A percentile compares a stretch with the other conserved stretches of the same genome.
phyloP scores from a whole-genome alignment of 2,329 filamentous ascomycete species.

The Paracorniculantispora psalliotae region DNA sequence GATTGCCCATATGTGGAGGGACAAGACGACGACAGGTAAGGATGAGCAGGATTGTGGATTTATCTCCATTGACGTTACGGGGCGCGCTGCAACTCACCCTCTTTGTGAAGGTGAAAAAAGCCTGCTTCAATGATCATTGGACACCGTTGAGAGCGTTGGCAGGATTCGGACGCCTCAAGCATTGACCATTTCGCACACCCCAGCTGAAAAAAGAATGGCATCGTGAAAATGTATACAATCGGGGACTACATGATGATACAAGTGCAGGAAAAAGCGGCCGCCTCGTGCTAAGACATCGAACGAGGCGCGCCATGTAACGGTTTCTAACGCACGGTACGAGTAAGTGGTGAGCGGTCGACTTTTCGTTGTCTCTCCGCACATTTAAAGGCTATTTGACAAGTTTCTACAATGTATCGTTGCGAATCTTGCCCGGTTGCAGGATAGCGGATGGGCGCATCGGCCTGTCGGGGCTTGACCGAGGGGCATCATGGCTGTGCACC shows the following conservation, averaged over 20 bases:
- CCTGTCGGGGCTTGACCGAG: conserved; percentile 6
- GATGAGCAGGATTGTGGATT: conserved; percentile 3
- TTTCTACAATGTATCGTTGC: background rate
- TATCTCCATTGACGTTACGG: background rate
- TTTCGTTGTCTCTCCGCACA: background rate
- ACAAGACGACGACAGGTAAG: background rate
- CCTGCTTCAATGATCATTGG: background rate
- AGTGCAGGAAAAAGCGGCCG: background rate
- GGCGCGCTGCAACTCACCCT: background rate
- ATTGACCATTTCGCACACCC: background rate
- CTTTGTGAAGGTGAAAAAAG: background rate
- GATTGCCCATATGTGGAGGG: conserved; percentile 12
- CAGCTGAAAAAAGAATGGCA: background rate
- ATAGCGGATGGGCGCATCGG: background rate
- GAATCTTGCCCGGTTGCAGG: background rate
- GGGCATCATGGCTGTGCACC: background rate
- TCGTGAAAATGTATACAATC: background rate
- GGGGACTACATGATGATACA: background rate
- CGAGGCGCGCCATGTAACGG: background rate
- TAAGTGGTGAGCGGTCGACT: background rate
- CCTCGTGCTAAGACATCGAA: background rate
- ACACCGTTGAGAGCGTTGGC: background rate
- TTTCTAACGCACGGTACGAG: background rate
- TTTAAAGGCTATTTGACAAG: background rate
- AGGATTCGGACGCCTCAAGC: background rate